A percentile compares a stretch with the other conserved stretches of the same genome.
These are phyloP conservation scores for Yamadazyma diospyri DNA, from an alignment of 1,139 yeast genomes.

Conservation along the genomic window DNA sequence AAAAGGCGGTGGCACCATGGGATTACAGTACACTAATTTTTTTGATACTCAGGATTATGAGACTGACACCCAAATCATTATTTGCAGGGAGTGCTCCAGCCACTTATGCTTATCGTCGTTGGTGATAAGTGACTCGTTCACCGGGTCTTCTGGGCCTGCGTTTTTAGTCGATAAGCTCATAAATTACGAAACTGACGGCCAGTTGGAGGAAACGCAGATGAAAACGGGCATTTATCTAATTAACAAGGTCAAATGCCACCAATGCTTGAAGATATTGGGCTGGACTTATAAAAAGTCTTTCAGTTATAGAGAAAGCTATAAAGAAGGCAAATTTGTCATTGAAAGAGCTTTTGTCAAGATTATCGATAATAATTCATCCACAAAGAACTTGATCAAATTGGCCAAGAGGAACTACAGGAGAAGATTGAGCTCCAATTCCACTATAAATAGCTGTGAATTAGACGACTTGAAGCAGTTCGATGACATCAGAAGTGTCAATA, in stretches of 20 bases:
- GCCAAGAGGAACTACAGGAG: constrained; percentile 30
- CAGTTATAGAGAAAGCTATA: constrained; percentile 56
- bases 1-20: too few species aligned
- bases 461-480: constrained; percentile 15
- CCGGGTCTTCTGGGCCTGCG: constrained; percentile 53
- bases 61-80: constrained; percentile 39
- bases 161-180: constrained; percentile 48
- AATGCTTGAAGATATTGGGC: constrained; percentile 61
- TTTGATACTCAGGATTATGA: constrained; percentile 36
- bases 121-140: constrained; percentile 48
- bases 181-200: constrained; percentile 33
- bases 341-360: constrained; percentile 40
- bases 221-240: constrained; percentile 69
- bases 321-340: constrained; percentile 76
- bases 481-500: constrained; percentile 15
- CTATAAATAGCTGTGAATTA: constrained; percentile 12
- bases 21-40: constrained; percentile 36
- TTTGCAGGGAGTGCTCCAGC: constrained; percentile 50
- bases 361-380: constrained; percentile 26
- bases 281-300: constrained; percentile 74
- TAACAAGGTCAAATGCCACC: constrained; percentile 61
- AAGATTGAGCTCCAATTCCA: constrained; percentile 19
- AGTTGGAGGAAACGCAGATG: constrained; percentile 47
- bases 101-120: constrained; percentile 49
- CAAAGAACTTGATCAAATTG: constrained; percentile 24